A percentile compares a stretch with the other conserved stretches of the same genome.
Conservation (phyloP, 2,329 filamentous ascomycete species). For the Aspergillus sp. region DNA sequence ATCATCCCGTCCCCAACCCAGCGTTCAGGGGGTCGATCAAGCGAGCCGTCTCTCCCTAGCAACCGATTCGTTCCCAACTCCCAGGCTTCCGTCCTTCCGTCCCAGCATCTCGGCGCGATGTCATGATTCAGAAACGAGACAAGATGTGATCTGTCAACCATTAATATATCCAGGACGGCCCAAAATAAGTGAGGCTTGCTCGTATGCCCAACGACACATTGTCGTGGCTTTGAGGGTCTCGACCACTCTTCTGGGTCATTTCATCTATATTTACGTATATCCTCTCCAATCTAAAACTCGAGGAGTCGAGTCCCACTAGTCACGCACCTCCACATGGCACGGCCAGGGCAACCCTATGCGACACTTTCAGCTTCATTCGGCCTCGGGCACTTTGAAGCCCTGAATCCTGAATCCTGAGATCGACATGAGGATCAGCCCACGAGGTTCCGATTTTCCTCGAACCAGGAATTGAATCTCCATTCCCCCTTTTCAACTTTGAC, state of each 20-base stretch:
- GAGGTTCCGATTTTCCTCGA: background rate
- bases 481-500: constrained; percentile 9
- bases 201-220: too few species aligned
- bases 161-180: background rate
- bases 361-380: background rate
- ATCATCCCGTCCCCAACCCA: too few species aligned
- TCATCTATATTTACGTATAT: background rate
- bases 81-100: background rate
- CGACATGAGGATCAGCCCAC: background rate
- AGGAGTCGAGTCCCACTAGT: background rate
- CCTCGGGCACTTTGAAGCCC: background rate
- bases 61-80: background rate
- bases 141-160: background rate
- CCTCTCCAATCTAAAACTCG: background rate
- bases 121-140: background rate
- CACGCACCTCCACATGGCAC: background rate
- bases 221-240: background rate
- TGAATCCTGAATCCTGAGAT: background rate
- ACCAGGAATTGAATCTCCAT: background rate
- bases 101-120: background rate
- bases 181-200: background rate
- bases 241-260: background rate
- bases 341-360: background rate
- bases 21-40: too few species aligned
- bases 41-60: background rate